phyloP scores from a whole-genome alignment of 2,329 filamentous ascomycete genomes.

The Byssochlamys sp. region DNA sequence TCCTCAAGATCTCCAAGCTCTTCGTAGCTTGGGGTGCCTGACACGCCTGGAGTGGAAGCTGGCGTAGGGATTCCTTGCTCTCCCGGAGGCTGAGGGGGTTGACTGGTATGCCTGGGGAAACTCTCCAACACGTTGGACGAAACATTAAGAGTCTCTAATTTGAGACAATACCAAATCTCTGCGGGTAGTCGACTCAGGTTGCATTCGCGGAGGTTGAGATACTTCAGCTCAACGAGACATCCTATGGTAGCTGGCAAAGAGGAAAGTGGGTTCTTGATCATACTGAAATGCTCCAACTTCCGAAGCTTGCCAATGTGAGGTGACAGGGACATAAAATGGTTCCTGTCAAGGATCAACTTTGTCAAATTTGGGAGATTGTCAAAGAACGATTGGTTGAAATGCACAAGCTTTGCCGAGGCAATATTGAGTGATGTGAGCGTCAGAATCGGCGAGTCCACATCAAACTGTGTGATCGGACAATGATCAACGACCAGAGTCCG shows the following conservation, averaged over 20 bases:
- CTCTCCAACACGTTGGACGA: conserved; percentile 86
- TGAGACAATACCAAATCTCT: conserved; percentile 92
- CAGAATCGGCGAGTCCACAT: conserved; percentile 65
- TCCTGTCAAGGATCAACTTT: conserved; percentile 81
- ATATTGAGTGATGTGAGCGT: conserved; percentile 80
- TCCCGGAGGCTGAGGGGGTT: conserved; percentile 57
- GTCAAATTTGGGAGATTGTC: conserved; percentile 78
- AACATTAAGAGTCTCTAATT: conserved; percentile 82
- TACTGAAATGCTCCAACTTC: conserved; percentile 81
- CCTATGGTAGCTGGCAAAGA: conserved; percentile 81
- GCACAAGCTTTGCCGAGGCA: conserved; percentile 80
- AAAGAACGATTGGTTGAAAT: conserved; percentile 77
- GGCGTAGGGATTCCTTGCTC: conserved; percentile 33
- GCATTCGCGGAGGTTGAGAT: conserved; percentile 84
- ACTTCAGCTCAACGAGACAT: conserved; percentile 70
- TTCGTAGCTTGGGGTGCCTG: conserved; percentile 63
- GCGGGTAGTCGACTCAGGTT: conserved; percentile 80
- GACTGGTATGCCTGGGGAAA: conserved; percentile 70
- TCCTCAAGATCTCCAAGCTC: conserved; percentile 61
- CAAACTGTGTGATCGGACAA: conserved; percentile 89
- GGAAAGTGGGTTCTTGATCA: conserved; percentile 80
- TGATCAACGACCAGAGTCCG: conserved; percentile 82
- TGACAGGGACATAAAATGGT: conserved; percentile 87
- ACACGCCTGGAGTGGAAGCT: conserved; percentile 40
- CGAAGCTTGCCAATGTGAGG: conserved; percentile 73